Percentiles rank a stretch among this genome's conserved stretches.
These are phyloP conservation scores for Apiotrichum sp. DNA, from an alignment of 1,284 basidiomycete species.

Conservation along the genomic window DNA sequence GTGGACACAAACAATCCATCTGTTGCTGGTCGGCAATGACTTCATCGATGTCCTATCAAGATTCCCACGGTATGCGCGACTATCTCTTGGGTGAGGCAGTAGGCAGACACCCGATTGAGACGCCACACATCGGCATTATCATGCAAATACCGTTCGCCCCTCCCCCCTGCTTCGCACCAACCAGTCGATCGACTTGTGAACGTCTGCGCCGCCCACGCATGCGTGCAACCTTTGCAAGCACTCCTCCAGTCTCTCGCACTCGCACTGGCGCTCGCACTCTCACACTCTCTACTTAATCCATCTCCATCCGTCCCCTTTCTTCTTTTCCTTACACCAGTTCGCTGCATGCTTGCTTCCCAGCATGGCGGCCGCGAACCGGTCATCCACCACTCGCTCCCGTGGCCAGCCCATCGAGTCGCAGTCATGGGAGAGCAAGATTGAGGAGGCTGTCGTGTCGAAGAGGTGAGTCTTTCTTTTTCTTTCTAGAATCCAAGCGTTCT, in stretches of 20 bases:
- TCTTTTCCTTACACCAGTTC: conserved; percentile 1
- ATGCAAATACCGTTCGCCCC: no score
- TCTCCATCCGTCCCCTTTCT: not conserved
- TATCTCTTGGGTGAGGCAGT: no score
- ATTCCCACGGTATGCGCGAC: not conserved
- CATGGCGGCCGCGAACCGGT: conserved; percentile 14
- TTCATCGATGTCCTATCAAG: not conserved
- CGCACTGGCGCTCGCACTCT: not conserved
- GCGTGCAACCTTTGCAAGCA: no score
- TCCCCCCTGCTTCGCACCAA: not conserved
- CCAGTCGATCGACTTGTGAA: not conserved
- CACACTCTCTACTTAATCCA: not conserved
- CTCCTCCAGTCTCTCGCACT: no score
- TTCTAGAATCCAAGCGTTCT: not conserved
- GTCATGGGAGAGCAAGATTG: conserved; percentile 50
- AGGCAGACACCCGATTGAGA: no score
- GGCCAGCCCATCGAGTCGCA: conserved; percentile 18
- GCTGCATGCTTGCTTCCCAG: conserved; percentile 5
- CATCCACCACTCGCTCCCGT: conserved; percentile 4
- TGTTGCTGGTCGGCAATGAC: no score
- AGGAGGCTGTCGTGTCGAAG: conserved; percentile 49
- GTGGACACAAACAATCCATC: not conserved
- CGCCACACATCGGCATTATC: not conserved
- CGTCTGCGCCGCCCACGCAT: no score
- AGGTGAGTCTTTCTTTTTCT: conserved; percentile 46